phyloP scores from a whole-genome alignment of 116 monocot genomes.

The Trichopus zeylanicus region DNA sequence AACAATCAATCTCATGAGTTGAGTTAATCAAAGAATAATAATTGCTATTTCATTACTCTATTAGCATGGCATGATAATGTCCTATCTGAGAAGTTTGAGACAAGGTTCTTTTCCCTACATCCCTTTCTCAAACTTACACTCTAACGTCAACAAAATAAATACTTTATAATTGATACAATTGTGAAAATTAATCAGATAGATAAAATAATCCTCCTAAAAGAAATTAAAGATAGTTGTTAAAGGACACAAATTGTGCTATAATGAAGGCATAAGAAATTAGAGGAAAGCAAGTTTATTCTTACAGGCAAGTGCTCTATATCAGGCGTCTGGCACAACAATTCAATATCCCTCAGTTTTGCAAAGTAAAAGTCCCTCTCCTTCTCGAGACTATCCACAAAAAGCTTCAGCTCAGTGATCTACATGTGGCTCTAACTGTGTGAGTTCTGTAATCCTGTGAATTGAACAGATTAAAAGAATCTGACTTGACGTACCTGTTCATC shows the following conservation, averaged over 20 bases:
- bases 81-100: no score
- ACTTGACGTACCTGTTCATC: slow-evolving; percentile 46
- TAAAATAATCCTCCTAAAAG: no score
- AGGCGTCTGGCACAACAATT: slow-evolving; percentile 76
- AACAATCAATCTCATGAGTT: no score
- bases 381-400: slow-evolving; percentile 85
- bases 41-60: no score
- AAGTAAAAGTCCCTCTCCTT: slow-evolving; percentile 98
- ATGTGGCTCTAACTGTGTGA: slow-evolving; percentile 1
- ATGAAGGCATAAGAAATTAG: not conserved
- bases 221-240: no score
- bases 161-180: no score
- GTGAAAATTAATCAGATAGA: not conserved
- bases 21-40: no score
- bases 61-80: no score
- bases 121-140: no score
- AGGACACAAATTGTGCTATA: no score
- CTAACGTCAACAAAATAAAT: no score
- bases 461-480: not conserved
- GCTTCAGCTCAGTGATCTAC: slow-evolving; percentile 93
- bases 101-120: no score
- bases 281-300: slow-evolving; percentile 15
- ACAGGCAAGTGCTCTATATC: slow-evolving; percentile 68
- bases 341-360: slow-evolving; percentile 80
- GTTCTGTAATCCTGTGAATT: not conserved